Evolutionary conservation across 306 rosid genomes (phyloP), one percentile per base, ranked within the genome.

Genomic region (Vigna mungo): DNA sequence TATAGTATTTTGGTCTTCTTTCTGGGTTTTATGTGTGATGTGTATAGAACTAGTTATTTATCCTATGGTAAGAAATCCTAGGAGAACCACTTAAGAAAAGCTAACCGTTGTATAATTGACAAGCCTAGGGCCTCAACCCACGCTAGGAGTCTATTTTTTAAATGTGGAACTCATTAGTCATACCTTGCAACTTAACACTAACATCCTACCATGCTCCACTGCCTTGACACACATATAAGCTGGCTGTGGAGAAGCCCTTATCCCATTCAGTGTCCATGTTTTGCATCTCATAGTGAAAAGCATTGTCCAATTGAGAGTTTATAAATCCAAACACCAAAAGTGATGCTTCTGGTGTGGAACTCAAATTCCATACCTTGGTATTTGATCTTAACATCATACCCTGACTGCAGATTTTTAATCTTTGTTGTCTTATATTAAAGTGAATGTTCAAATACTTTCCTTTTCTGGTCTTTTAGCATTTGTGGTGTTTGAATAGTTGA

Each of bases 1-100:
- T 30, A 66, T 58, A 16, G 59, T 58, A 46, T 49, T 75, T 49
- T 7, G 53, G 10, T 71, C 21, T 46, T 75, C n/a, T 64, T 75
- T 61, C 43, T 49, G 63, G 44, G 41, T 71, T 71, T 58, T 63
- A 7, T 39, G 0, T 8, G 11, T 39, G 10, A 39, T 21, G 51
- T 21, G 43, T 34, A 18, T 43, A 62, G 34, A 23, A 43, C 46
- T 14, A 55, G 34, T 68, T 66, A 64, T 15, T 37, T 37, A 64
- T 43, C 34, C 48, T n/a, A 36, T 59, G 4, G 12, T 59, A 25
- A 59, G 18, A 59, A 27, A 25, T n/a, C 39, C 27, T 59, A 20
- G 17, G 39, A 25, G 39, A 59, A 14, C 17, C 5, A 59, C 41
- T 13, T 59, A 3, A 21, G 0, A 0, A 59, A 59, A 13, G 3